These are phyloP conservation scores for Cocos nucifera DNA, from an alignment of 176 grass and related monocot genomes.

Conservation along the genomic window DNA sequence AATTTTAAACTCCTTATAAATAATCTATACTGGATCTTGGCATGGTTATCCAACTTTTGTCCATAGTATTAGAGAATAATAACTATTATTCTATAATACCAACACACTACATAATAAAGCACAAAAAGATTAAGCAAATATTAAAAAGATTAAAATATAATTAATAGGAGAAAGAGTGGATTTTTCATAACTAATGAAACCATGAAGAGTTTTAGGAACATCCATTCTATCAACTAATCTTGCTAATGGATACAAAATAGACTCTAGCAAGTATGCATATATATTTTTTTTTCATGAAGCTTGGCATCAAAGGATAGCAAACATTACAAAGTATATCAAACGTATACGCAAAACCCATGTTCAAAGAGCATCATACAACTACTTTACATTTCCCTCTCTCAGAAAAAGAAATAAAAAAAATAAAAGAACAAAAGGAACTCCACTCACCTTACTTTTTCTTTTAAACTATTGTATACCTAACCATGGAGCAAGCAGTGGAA, in stretches of 20 bases:
- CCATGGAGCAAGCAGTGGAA: neutral
- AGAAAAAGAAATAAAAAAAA: slow-evolving; percentile 3
- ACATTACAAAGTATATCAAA: slow-evolving; percentile 5
- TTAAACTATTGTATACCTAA: slow-evolving; percentile 1
- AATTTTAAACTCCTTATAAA: too few relatives aligned
- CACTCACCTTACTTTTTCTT: neutral
- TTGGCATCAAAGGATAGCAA: neutral
- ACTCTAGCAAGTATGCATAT: neutral
- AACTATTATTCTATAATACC: too few relatives aligned
- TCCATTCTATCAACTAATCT: neutral
- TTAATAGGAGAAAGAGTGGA: too few relatives aligned
- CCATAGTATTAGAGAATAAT: too few relatives aligned
- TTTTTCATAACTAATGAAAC: too few relatives aligned
- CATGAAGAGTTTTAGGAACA: neutral
- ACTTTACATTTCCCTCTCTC: neutral
- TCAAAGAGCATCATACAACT: slow-evolving; percentile 2
- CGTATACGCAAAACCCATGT: slow-evolving; percentile 7
- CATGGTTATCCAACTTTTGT: too few relatives aligned
- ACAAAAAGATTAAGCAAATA: too few relatives aligned
- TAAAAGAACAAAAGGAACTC: neutral
- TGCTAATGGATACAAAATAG: neutral
- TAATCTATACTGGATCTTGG: too few relatives aligned
- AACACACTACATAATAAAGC: too few relatives aligned
- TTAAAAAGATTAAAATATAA: too few relatives aligned
- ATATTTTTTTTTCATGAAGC: neutral